Evolutionary conservation across 2,329 filamentous ascomycete species (phyloP).

Genomic region (Aspergillus intermedius): DNA sequence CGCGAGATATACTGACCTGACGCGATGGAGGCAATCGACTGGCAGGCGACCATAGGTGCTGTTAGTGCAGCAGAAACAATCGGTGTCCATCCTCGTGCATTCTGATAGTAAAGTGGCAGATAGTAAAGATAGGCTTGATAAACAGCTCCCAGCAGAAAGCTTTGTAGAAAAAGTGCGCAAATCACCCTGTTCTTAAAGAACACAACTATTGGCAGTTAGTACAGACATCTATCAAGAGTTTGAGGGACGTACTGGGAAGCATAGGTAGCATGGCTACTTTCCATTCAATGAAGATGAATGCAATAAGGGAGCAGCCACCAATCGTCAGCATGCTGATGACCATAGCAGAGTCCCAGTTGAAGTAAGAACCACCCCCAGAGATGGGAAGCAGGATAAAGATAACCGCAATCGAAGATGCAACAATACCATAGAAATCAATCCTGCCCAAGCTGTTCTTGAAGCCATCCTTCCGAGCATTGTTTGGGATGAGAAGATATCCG

Average conservation of each 20-base stretch:
- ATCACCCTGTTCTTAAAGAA: constrained; percentile 53
- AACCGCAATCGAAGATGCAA: constrained; percentile 50
- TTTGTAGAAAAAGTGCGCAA: constrained; percentile 51
- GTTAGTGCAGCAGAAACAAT: constrained; percentile 48
- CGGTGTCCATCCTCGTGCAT: constrained; percentile 43
- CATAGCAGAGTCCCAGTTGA: constrained; percentile 51
- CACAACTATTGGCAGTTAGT: constrained; percentile 20
- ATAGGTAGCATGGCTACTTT: constrained; percentile 52
- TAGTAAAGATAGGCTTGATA: constrained; percentile 58
- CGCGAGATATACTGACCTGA: constrained; percentile 55
- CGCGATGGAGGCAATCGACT: constrained; percentile 33
- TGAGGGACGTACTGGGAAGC: constrained; percentile 41
- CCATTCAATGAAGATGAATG: constrained; percentile 52
- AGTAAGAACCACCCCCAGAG: constrained; percentile 55
- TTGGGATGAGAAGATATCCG: constrained; percentile 47
- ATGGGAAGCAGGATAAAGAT: constrained; percentile 59
- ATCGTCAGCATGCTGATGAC: constrained; percentile 54
- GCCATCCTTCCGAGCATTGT: constrained; percentile 43
- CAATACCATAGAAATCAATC: constrained; percentile 55
- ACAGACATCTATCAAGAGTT: too few relatives aligned
- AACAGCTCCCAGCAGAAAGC: constrained; percentile 54
- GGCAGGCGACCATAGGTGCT: constrained; percentile 44
- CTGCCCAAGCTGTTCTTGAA: constrained; percentile 45
- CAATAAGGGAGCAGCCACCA: constrained; percentile 40
- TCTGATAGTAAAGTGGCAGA: constrained; percentile 57